Conservation (phyloP, 306 rosid genomes). For the Citrullus colocynthis region DNA sequence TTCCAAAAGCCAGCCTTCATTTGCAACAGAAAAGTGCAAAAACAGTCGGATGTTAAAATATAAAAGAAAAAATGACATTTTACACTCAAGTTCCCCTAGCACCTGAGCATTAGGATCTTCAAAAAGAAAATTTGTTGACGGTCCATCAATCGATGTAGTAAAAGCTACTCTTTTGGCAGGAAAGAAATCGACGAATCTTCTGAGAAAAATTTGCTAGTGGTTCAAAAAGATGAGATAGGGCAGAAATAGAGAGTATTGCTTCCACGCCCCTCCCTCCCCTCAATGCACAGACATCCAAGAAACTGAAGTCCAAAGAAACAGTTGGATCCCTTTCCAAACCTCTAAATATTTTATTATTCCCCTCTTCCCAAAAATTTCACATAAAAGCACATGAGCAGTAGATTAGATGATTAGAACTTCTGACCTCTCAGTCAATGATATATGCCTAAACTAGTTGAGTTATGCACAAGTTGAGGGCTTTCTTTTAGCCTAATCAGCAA, state of each 20-base stretch:
- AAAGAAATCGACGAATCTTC: neutral
- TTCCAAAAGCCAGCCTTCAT: neutral
- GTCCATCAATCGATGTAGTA: neutral
- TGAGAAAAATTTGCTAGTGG: neutral
- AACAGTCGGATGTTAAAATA: neutral
- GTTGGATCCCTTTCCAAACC: too few relatives aligned
- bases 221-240: neutral
- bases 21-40: neutral
- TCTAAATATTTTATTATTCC: too few relatives aligned
- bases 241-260: too few relatives aligned
- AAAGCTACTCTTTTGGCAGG: neutral
- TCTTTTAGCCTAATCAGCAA: neutral
- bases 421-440: too few relatives aligned
- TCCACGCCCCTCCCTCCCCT: too few relatives aligned
- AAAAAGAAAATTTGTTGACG: neutral
- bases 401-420: too few relatives aligned
- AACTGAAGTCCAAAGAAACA: too few relatives aligned
- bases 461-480: neutral
- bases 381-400: too few relatives aligned
- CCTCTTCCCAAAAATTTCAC: too few relatives aligned
- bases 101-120: neutral
- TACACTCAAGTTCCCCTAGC: neutral
- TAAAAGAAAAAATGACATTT: neutral
- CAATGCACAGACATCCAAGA: too few relatives aligned
- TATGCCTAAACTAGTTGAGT: too few relatives aligned